phyloP scores from a whole-genome alignment of 1,284 basidiomycete species.

The Trametes versicolor region DNA sequence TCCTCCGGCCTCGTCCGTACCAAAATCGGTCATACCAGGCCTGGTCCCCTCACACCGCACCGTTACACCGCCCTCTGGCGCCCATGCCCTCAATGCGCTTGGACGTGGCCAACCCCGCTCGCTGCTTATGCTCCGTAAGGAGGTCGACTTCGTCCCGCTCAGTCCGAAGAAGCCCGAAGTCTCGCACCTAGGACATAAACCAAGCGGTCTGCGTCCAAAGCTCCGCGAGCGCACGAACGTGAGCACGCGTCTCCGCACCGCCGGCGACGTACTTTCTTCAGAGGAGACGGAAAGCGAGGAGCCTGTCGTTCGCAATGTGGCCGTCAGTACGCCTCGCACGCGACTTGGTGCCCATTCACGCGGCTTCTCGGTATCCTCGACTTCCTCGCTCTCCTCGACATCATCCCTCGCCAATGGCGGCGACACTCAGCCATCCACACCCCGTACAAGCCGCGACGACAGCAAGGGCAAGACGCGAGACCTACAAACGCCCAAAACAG shows the following conservation, averaged over 20 bases:
- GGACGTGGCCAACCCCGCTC: slow-evolving; percentile 50
- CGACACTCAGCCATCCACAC: slow-evolving; percentile 6
- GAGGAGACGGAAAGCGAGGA: slow-evolving; percentile 31
- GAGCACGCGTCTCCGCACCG: slow-evolving; percentile 19
- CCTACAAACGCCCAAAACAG: slow-evolving; percentile 23
- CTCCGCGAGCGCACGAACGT: slow-evolving; percentile 23
- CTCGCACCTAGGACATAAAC: slow-evolving; percentile 42
- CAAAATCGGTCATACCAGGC: slow-evolving; percentile 36
- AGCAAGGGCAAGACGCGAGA: slow-evolving; percentile 10
- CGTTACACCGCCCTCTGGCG: slow-evolving; percentile 32
- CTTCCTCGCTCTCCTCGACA: slow-evolving; percentile 23
- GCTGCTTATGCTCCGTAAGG: slow-evolving; percentile 71
- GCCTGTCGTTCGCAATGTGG: not conserved
- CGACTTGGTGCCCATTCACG: slow-evolving; percentile 29
- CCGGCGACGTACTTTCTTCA: slow-evolving; percentile 23
- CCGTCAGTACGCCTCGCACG: slow-evolving; percentile 22
- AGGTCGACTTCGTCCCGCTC: slow-evolving; percentile 75
- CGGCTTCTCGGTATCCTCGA: slow-evolving; percentile 29
- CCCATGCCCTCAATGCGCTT: slow-evolving; percentile 17
- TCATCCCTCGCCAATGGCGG: slow-evolving; percentile 17
- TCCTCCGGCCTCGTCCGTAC: slow-evolving; percentile 24
- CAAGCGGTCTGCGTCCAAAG: slow-evolving; percentile 42
- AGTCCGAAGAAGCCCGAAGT: slow-evolving; percentile 68
- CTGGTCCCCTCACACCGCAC: slow-evolving; percentile 33
- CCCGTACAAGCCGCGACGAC: slow-evolving; percentile 15